Evolutionary conservation across 495 filamentous ascomycete genomes (phyloP), one percentile per base, ranked within the genome.

Genomic region (Aspergillus bridgeri): DNA sequence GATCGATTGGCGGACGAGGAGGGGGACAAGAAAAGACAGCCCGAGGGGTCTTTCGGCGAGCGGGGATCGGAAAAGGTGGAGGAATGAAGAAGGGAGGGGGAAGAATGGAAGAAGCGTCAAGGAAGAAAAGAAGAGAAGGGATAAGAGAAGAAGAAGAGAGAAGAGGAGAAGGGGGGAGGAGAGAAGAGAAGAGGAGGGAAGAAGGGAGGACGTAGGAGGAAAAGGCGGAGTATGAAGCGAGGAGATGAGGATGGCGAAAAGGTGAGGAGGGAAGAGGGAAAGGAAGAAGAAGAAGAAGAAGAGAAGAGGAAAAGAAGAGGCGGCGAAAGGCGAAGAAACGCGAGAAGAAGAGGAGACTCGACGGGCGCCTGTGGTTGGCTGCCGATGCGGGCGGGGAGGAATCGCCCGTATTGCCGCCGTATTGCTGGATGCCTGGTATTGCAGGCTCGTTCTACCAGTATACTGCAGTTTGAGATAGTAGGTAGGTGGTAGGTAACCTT

Each of bases 31-130:
- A 42, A 19, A 29, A 48, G 44, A 42, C 25, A 44, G 44, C 53
- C 56, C 42, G 59, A 56, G 58, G 54, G 45, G 64, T 61, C 65
- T 38, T 38, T 69, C 57, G 56, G 60, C 51, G 60, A 56, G 64
- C 53, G 58, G 65, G 56, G 55, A 54, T 65, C 58, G 63, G 58
- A 56, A 45, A 60, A 69, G 65, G 67, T 65, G 65, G 69, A 67
- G 68, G 66, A 64, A 67, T 64, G 46, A 50, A 42, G 57, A 61
- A 51, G 56, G 59, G 65, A 60, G 62, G 56, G 57, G 61, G 53
- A 52, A 57, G 50, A 58, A 55, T 50, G 57, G 54, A 56, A 33
- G 48, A 56, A 57, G 48, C 48, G 44, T 62, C 45, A 61, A 64
- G 63, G 42, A 62, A 52, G 52, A 49, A 27, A 61, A 60, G 59